These are phyloP conservation scores for Dothideomycetidae sp. DNA, from an alignment of 2,329 filamentous ascomycete genomes.

Conservation along the genomic window DNA sequence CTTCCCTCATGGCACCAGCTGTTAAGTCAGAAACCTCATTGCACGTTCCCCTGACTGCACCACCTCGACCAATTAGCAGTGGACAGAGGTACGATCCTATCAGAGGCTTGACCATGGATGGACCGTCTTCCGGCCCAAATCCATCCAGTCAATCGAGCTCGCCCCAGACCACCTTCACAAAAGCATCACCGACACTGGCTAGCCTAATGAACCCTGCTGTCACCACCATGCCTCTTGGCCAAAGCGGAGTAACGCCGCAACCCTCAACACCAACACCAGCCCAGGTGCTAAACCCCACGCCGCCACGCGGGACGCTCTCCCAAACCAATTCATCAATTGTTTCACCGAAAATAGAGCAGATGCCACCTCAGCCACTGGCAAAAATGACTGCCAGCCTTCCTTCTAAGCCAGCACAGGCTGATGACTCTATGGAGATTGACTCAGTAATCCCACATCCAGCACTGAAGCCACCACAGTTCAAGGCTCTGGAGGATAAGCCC, in stretches of 20 bases:
- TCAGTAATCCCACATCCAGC: constrained; percentile 1
- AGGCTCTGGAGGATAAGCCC: constrained; percentile 6
- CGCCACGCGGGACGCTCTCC: not conserved
- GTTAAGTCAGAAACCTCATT: constrained; percentile 15
- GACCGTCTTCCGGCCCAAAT: constrained; percentile 16
- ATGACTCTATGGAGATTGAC: constrained; percentile 23
- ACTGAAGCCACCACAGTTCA: not conserved
- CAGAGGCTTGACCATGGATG: constrained; percentile 44
- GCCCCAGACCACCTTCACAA: constrained; percentile 27
- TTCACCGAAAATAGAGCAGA: too few relatives aligned
- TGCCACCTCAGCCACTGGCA: too few relatives aligned
- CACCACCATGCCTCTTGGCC: too few relatives aligned
- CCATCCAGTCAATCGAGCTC: constrained; percentile 16
- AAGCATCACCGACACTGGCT: constrained; percentile 76
- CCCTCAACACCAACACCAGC: too few relatives aligned
- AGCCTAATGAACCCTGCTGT: constrained; percentile 53
- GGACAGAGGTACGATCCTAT: constrained; percentile 85
- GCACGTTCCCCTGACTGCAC: constrained; percentile 28
- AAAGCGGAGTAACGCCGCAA: too few relatives aligned
- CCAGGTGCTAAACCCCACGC: not conserved
- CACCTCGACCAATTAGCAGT: constrained; percentile 45
- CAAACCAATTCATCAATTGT: not conserved
- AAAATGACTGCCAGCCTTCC: constrained; percentile 12
- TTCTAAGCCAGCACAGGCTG: constrained; percentile 13
- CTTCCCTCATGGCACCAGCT: constrained; percentile 14